Percentiles rank a stretch among this genome's conserved stretches.
phyloP scores from a whole-genome alignment of 164 flowering plant species.

The Amborella trichopoda region DNA sequence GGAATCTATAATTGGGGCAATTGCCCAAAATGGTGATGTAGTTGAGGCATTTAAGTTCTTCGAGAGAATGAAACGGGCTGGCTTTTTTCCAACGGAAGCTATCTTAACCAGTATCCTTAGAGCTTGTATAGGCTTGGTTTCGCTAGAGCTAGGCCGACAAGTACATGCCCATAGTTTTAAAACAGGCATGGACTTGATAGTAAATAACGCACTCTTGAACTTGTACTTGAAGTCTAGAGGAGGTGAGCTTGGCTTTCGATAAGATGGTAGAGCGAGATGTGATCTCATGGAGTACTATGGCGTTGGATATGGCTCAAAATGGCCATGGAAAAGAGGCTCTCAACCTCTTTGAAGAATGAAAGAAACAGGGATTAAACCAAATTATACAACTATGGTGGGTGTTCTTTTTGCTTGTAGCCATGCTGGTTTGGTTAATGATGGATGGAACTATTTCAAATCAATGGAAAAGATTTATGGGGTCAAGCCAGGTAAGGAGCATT shows the following conservation, averaged over 20 bases:
- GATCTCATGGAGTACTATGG: constrained; percentile 92
- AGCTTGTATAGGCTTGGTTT: constrained; percentile 60
- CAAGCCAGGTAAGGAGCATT: constrained; percentile 73
- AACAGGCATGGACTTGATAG: constrained; percentile 50
- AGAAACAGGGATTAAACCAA: constrained; percentile 41
- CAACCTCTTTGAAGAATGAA: constrained; percentile 53
- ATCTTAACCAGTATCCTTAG: constrained; percentile 66
- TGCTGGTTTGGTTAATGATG: constrained; percentile 71
- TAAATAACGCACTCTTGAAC: constrained; percentile 74
- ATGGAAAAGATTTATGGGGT: constrained; percentile 54
- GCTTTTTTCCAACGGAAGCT: constrained; percentile 47
- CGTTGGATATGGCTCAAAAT: constrained; percentile 75
- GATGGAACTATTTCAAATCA: constrained; percentile 46
- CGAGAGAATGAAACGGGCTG: constrained; percentile 60
- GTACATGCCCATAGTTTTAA: constrained; percentile 73
- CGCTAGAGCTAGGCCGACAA: constrained; percentile 74
- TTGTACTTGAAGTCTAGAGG: constrained; percentile 82
- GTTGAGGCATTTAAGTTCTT: constrained; percentile 55
- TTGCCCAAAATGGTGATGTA: constrained; percentile 64
- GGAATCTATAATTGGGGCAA: constrained; percentile 74
- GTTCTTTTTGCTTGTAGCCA: constrained; percentile 93
- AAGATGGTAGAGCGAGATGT: constrained; percentile 59
- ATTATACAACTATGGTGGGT: constrained; percentile 54
- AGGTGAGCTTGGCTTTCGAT: constrained; percentile 38
- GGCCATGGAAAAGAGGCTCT: constrained; percentile 64